A percentile compares a stretch with the other conserved stretches of the same genome.
phyloP scores from a whole-genome alignment of 177 flowering plant species.

The Vitis hybrid region DNA sequence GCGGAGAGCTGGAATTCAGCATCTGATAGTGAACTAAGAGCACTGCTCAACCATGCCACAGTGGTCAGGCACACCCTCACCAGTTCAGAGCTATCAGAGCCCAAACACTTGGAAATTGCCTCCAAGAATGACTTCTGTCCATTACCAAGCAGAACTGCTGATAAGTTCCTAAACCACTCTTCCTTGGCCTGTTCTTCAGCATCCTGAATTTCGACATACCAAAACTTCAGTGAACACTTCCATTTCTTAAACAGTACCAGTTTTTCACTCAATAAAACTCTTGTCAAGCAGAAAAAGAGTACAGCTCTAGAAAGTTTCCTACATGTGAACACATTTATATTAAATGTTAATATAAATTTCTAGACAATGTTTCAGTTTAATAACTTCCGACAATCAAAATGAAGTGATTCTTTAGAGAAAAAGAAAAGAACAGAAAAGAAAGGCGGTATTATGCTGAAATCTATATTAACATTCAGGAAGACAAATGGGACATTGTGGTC shows the following conservation, averaged over 20 bases:
- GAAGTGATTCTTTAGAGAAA: too few species aligned
- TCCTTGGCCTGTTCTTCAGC: slow-evolving; percentile 53
- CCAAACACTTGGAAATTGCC: slow-evolving; percentile 48
- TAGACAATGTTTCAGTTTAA: too few species aligned
- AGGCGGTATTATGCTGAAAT: too few species aligned
- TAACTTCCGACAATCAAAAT: too few species aligned
- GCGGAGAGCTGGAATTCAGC: slow-evolving; percentile 49
- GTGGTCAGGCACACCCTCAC: slow-evolving; percentile 49
- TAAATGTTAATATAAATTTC: too few species aligned
- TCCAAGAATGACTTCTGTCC: slow-evolving; percentile 49
- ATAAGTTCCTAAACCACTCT: slow-evolving; percentile 48
- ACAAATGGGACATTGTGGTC: too few species aligned
- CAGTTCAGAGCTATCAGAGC: slow-evolving; percentile 34
- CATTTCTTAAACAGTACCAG: neutral
- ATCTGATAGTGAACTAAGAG: slow-evolving; percentile 44
- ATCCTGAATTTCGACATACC: slow-evolving; percentile 25
- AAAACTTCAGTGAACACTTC: neutral
- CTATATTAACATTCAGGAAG: too few species aligned
- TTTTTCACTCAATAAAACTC: neutral
- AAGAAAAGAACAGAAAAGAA: too few species aligned
- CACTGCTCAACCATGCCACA: slow-evolving; percentile 59
- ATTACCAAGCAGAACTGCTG: slow-evolving; percentile 43
- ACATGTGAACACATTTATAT: too few species aligned
- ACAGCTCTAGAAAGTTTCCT: neutral
- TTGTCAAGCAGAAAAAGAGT: neutral